Conservation (phyloP, 768 basidiomycete species). For the Lyophyllum semitale region DNA sequence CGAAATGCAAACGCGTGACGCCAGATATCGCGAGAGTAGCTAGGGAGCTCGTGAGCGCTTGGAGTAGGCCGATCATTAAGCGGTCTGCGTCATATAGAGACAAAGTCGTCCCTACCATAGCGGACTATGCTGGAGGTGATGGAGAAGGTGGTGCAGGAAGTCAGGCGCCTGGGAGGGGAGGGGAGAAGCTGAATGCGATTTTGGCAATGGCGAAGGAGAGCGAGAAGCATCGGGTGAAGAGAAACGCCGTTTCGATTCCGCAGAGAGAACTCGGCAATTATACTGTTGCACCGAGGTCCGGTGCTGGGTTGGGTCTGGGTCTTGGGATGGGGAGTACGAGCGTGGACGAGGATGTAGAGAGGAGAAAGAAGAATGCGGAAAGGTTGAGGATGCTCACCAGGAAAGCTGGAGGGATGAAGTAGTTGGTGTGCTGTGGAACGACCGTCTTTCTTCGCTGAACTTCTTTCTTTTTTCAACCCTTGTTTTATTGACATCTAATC, state of each 20-base stretch:
- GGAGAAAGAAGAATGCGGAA: slow-evolving; percentile 75
- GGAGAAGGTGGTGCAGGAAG: slow-evolving; percentile 34
- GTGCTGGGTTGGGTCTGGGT: slow-evolving; percentile 49
- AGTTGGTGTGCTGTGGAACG: too few relatives aligned
- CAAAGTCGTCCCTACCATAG: slow-evolving; percentile 63
- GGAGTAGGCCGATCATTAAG: slow-evolving; percentile 93
- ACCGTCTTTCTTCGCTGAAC: neutral
- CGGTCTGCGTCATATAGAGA: slow-evolving; percentile 82
- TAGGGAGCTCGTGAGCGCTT: slow-evolving; percentile 77
- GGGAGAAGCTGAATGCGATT: slow-evolving; percentile 68
- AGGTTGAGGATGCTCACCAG: slow-evolving; percentile 65
- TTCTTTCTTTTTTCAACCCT: neutral
- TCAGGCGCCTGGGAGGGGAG: slow-evolving; percentile 27
- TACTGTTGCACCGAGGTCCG: slow-evolving; percentile 72
- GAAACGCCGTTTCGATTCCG: slow-evolving; percentile 85
- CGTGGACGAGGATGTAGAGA: slow-evolving; percentile 74
- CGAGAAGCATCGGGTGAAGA: slow-evolving; percentile 70
- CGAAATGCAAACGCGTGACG: slow-evolving; percentile 89
- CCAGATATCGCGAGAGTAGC: slow-evolving; percentile 81
- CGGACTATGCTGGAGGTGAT: slow-evolving; percentile 33
- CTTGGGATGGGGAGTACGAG: slow-evolving; percentile 52
- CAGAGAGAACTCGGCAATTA: slow-evolving; percentile 75
- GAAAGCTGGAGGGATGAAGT: slow-evolving; percentile 32
- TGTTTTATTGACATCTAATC: neutral
- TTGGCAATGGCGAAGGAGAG: slow-evolving; percentile 64